These are phyloP conservation scores for Bromus sterilis DNA, from an alignment of 176 grass and related monocot species.

Conservation along the genomic window DNA sequence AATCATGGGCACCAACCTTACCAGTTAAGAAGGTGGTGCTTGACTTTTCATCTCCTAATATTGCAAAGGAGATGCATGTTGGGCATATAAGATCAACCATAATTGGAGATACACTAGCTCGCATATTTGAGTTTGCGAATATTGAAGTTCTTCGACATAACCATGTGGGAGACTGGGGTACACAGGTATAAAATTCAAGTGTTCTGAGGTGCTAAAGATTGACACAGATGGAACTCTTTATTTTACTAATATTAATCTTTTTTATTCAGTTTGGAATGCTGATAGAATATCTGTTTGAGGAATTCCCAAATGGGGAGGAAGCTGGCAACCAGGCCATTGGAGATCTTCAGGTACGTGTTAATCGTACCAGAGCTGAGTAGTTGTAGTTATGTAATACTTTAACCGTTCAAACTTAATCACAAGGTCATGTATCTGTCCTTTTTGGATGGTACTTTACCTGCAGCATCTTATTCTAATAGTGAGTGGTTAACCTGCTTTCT, in stretches of 20 bases:
- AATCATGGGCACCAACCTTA: constrained; percentile 72
- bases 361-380: not conserved
- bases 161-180: constrained; percentile 98
- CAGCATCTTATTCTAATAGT: not conserved
- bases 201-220: not conserved
- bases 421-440: not conserved
- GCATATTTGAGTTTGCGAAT: constrained; percentile 93
- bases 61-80: constrained; percentile 98
- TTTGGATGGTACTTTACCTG: not conserved
- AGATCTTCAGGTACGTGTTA: constrained; percentile 73
- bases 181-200: constrained; percentile 51
- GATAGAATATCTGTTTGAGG: constrained; percentile 90
- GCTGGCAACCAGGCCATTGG: constrained; percentile 78
- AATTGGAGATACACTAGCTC: constrained; percentile 84
- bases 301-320: constrained; percentile 88
- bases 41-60: constrained; percentile 97
- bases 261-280: constrained; percentile 94
- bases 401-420: not conserved
- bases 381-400: not conserved
- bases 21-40: constrained; percentile 58
- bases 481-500: not conserved
- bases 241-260: constrained; percentile 2
- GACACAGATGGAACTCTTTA: not conserved
- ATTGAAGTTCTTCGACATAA: constrained; percentile 83
- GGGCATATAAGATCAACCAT: constrained; percentile 89